Evolutionary conservation across 257 asterid genomes (phyloP), one percentile per base, ranked within the genome.

Genomic region (Solanum bukasovii): DNA sequence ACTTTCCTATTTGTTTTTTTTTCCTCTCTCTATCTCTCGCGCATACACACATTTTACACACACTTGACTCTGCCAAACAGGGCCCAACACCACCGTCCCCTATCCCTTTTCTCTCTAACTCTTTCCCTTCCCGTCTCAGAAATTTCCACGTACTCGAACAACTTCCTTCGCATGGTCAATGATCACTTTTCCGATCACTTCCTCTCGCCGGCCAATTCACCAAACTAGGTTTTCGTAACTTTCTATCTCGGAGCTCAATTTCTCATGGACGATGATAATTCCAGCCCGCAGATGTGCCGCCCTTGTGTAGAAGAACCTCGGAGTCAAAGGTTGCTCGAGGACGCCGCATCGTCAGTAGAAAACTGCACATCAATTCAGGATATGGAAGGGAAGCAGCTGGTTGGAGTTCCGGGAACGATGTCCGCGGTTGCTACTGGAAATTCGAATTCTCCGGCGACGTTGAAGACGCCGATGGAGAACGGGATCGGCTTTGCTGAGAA

Each of bases 311-410:
- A 87, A 29, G 94, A 93, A 9, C 95, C 95, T 40, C 93, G 91
- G 91, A 94, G 93, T 21, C 93, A 90, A 56, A 95, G 92, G 12
- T 93, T 93, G 81, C 81, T 20, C 4, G 29, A 35, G 18, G 93
- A 90, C 12, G 91, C 40, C 35, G 65, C 93, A 73, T 33, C 88
- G n/a, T 13, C 27, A 4, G 67, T 79, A 29, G 73, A 89, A n/a
- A 86, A 89, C 25, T 78, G 91, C 33, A 88, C 20, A 88, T 90
- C 87, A 87, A 86, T 82, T 35, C 87, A 16, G 33, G 91, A 67
- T 79, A 63, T 61, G 83, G 86, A 88, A 65, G 93, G 74, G 37
- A 10, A 70, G 4, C 92, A 90, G 92, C 88, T 89, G 79, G 56
- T 42, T 59, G 90, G 56, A 89, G 91, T 87, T 16, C 44, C 5